phyloP scores from a whole-genome alignment of 2,329 filamentous ascomycete genomes.

The Aspergillus neoniger region DNA sequence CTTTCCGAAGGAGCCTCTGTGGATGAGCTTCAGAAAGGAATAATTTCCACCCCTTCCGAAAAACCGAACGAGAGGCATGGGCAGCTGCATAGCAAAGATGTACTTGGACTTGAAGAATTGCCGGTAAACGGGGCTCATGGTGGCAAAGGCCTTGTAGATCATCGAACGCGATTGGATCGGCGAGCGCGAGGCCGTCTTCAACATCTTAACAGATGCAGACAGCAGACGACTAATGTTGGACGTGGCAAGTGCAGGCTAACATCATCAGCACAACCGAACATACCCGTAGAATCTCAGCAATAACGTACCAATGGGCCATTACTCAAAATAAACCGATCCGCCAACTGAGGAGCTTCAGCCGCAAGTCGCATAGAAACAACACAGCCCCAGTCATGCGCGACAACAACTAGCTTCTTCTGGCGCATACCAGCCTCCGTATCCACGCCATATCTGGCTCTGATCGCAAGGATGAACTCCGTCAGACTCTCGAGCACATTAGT shows the following conservation, averaged over 20 bases:
- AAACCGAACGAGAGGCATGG: conserved; percentile 46
- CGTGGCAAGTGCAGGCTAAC: conserved; percentile 43
- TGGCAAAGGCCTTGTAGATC: conserved; percentile 46
- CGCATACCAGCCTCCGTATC: conserved; percentile 32
- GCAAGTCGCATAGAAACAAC: conserved; percentile 57
- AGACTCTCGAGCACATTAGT: conserved; percentile 56
- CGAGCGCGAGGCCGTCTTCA: conserved; percentile 49
- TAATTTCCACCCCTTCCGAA: conserved; percentile 53
- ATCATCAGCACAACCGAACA: neutral
- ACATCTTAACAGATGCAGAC: conserved; percentile 52
- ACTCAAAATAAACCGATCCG: conserved; percentile 57
- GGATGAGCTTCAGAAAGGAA: conserved; percentile 49
- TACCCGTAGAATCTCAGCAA: neutral
- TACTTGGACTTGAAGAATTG: conserved; percentile 57
- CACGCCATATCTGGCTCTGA: conserved; percentile 51
- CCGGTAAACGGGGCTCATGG: conserved; percentile 49
- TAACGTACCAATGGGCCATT: conserved; percentile 56
- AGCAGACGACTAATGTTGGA: conserved; percentile 47
- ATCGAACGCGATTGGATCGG: conserved; percentile 49
- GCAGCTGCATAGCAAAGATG: conserved; percentile 57
- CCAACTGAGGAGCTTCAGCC: conserved; percentile 58
- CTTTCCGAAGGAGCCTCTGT: conserved; percentile 42
- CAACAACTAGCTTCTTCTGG: conserved; percentile 50
- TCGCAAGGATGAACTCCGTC: conserved; percentile 54
- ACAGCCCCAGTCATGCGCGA: conserved; percentile 59